These are phyloP conservation scores for Saccharomyces hybrid DNA, from an alignment of 1,139 yeast species.

Conservation along the genomic window DNA sequence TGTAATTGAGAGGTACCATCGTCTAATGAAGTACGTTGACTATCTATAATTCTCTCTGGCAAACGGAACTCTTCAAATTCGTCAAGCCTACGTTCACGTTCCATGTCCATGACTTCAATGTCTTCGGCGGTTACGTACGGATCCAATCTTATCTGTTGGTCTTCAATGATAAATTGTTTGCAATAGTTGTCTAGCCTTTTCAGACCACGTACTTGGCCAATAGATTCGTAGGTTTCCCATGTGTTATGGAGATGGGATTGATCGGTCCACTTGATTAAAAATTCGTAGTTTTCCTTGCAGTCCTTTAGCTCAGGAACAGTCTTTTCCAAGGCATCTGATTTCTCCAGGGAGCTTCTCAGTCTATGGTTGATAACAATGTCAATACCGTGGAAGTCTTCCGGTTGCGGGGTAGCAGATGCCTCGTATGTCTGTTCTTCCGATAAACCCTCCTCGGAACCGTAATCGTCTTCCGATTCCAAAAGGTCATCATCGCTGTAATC, in stretches of 20 bases:
- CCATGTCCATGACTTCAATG: conserved; percentile 86
- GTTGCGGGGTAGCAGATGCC: conserved; percentile 27
- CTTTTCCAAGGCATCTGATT: conserved; percentile 25
- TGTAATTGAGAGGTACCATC: conserved; percentile 62
- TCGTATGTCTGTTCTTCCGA: conserved; percentile 20
- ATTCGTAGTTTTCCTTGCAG: conserved; percentile 53
- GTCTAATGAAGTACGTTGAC: conserved; percentile 60
- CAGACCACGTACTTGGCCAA: conserved; percentile 52
- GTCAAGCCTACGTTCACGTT: conserved; percentile 74
- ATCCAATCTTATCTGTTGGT: conserved; percentile 68
- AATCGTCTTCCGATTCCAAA: conserved; percentile 46
- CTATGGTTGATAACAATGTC: conserved; percentile 36
- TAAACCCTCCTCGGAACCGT: conserved; percentile 15
- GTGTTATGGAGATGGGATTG: conserved; percentile 89
- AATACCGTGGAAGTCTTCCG: conserved; percentile 30
- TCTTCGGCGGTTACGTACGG: conserved; percentile 82
- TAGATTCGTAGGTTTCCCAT: conserved; percentile 69
- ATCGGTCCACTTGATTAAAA: conserved; percentile 78
- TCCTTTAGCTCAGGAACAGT: conserved; percentile 38
- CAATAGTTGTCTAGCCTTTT: conserved; percentile 83
- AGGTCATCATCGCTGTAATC: conserved; percentile 58
- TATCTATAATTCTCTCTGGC: conserved; percentile 85
- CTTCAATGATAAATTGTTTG: conserved; percentile 65
- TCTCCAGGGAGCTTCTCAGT: conserved; percentile 23
- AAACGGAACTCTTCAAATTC: conserved; percentile 75